Evolutionary conservation across 371 early-diverging fungal genomes (phyloP), one percentile per base, ranked within the genome.

Genomic region (Actinomucor elegans): DNA sequence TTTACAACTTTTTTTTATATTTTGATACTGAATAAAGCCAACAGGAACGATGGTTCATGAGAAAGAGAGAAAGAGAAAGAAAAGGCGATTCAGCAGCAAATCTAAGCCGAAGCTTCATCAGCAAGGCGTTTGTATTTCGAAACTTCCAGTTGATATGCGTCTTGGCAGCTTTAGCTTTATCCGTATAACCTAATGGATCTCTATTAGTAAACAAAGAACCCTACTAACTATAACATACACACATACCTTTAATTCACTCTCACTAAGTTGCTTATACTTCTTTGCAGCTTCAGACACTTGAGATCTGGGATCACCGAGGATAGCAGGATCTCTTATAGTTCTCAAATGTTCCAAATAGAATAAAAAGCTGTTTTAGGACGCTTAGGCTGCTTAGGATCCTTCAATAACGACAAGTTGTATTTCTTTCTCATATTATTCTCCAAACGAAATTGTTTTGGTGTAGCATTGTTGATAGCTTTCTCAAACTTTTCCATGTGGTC

Each of bases 381-480:
- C 67, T 80, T 83, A 31, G 88, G 88, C 24, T 72, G 70, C 20
- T 71, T 77, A 41, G 88, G 88, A 54, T 87, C 85, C 58, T 69
- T 77, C 23, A 87, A 63, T 27, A 70, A 27, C 5, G 59, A 45
- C 54, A 76, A 62, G 21, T 75, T 73, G 46, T 76, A 75, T 26
- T 71, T 64, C 26, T 55, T 62, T 55, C 83, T 71, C 32, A 79
- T 65, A 36, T 55, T 10, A 48, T 83, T 83, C 52, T 83, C 83
- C 21, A 64, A 64, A 36, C 62, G 53, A 55, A 72, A 63, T 55
- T 80, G 73, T 15, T 69, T 64, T 15, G 79, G 73, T 6, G 79
- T 69, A 32, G 80, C 67, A 12, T 66, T 69, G 4, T 56, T 52
- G 29, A 83, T 50, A 9, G 71, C 75, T n/a, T 63, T 51, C 9